A percentile compares a stretch with the other conserved stretches of the same genome.
Evolutionary conservation across 225 moss, liverwort and hornwort genomes (phyloP).

Genomic region (Pleurozium schreberi): DNA sequence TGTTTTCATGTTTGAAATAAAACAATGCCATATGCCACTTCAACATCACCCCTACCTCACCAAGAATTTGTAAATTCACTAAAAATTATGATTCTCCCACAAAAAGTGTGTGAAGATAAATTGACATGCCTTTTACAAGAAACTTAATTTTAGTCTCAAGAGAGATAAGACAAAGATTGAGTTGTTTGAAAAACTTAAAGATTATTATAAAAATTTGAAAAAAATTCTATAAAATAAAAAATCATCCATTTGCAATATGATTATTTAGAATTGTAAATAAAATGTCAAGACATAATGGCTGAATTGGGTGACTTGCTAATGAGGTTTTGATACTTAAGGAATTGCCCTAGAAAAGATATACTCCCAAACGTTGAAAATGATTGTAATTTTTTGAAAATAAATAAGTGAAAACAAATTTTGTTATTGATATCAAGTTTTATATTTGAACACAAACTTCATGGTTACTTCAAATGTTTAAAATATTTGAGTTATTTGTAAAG

Average conservation of each 20-base stretch:
- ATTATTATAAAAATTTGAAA: too few relatives aligned
- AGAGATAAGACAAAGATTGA: too few relatives aligned
- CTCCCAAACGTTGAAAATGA: neutral
- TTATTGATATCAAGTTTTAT: neutral
- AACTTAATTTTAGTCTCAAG: neutral
- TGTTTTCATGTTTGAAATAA: neutral
- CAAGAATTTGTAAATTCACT: neutral
- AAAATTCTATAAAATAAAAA: neutral
- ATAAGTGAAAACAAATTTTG: rapidly evolving
- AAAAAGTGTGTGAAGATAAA: neutral
- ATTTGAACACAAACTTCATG: neutral
- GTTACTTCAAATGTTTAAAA: neutral
- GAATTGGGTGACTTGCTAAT: too few relatives aligned
- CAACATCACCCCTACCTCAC: rapidly evolving
- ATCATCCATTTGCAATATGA: too few relatives aligned
- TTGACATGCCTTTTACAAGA: neutral
- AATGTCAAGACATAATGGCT: neutral
- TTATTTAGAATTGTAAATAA: neutral
- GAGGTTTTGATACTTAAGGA: too few relatives aligned
- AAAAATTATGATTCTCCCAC: too few relatives aligned
- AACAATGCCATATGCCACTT: too few relatives aligned
- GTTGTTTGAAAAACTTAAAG: neutral
- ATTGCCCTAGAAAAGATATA: neutral
- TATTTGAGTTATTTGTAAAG: too few relatives aligned
- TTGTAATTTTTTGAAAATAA: neutral